Base-by-base conservation (phyloP, 768 basidiomycete genomes). In the Russula brevipes region DNA sequence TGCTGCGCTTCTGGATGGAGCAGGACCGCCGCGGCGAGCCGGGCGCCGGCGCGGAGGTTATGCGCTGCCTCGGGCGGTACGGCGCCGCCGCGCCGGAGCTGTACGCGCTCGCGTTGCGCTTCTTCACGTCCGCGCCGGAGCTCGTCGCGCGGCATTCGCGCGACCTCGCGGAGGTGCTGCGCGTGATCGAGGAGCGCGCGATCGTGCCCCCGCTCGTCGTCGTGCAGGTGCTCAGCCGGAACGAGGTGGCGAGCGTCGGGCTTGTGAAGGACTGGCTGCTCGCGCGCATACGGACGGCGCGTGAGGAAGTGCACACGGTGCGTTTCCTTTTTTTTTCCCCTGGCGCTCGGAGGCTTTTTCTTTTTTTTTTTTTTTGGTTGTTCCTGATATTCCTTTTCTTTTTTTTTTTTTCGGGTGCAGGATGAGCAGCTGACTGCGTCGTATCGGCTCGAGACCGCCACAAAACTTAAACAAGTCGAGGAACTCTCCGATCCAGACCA, bases 1-100 rank as follows among this genome's bases (percentile, higher is more conserved):
- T 98, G 52, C 72, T 98, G 36, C 82, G 94, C 30, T 97, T 91
- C 77, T 94, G 89, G 88, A 95, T 96, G 83, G 89, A 91, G 61
- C 80, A 80, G 64, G 80, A 88, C 62, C 66, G 68, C 16, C 69
- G 78, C 42, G 80, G 75, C 12, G 59, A 64, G 3, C 64, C 71
- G 7, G 80, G 81, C 17, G 80, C 81, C 1, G 75, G 69, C 8
- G 42, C 70, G 0, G 68, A 73, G 68, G 89, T 96, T 2, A 76
- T 97, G n/a, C 74, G 79, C 7, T 84, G 88, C 46, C 81, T 98
- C 0, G 80, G 81, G 59, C 76, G 80, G 51, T 96, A 98, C 69
- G 96, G 95, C 0, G 79, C 77, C 0, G 68, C 72, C 8, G 84
- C 87, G 52, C 87, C 85, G 4, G 81, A 88, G 61, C 79, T 98